A percentile compares a stretch with the other conserved stretches of the same genome.
Conservation (phyloP, 2,329 filamentous ascomycete species). For the Ilyonectria destructans region DNA sequence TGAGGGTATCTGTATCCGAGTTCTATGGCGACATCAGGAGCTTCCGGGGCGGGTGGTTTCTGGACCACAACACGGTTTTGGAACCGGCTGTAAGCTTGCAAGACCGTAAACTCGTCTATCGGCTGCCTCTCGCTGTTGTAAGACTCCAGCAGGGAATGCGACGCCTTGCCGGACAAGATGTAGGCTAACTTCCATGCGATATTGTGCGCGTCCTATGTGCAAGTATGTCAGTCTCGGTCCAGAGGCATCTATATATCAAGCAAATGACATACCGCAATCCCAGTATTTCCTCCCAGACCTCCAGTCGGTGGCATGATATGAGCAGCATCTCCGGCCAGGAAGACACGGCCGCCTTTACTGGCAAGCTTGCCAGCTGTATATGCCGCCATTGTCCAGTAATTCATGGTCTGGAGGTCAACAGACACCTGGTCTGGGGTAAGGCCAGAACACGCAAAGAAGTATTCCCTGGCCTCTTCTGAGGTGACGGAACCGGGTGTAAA, state of each 20-base stretch:
- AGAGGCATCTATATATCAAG: not conserved
- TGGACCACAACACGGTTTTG: constrained; percentile 12
- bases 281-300: constrained; percentile 15
- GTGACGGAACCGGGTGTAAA: constrained; percentile 9
- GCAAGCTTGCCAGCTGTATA: constrained; percentile 5
- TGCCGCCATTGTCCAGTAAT: constrained; percentile 18
- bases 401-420: constrained; percentile 2
- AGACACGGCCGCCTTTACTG: constrained; percentile 5
- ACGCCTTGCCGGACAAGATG: constrained; percentile 11
- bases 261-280: constrained; percentile 3
- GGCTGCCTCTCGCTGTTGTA: constrained; percentile 11
- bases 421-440: not conserved
- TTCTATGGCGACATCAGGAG: constrained; percentile 3
- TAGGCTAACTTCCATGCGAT: constrained; percentile 15
- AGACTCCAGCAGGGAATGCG: not conserved
- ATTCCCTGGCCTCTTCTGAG: not conserved
- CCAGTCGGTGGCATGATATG: constrained; percentile 16
- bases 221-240: too few relatives aligned
- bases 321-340: constrained; percentile 19
- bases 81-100: constrained; percentile 11
- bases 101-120: constrained; percentile 11
- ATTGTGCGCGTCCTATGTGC: constrained; percentile 6
- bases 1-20: constrained; percentile 1
- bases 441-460: constrained; percentile 8
- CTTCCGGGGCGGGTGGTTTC: constrained; percentile 4